Evolutionary conservation across 1,284 basidiomycete genomes (phyloP).

Genomic region (Cutaneotrichosporon sp.): DNA sequence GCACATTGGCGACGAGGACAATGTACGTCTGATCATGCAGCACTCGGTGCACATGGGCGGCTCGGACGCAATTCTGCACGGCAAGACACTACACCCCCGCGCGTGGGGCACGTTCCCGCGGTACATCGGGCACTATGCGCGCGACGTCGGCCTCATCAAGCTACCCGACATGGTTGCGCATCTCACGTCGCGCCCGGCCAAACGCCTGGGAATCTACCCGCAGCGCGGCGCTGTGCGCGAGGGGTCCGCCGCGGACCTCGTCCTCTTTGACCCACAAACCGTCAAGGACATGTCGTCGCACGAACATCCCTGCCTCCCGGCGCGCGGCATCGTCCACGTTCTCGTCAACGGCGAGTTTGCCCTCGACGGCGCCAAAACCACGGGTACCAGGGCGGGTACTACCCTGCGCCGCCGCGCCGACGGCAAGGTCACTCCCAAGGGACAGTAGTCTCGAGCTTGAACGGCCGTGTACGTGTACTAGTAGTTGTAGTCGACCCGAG

Average conservation of each 20-base stretch:
- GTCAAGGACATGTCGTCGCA: conserved; percentile 36
- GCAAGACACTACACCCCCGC: conserved; percentile 31
- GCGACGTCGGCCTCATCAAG: conserved; percentile 25
- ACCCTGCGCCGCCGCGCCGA: conserved; percentile 48
- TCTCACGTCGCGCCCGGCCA: conserved; percentile 43
- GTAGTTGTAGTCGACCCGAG: too few relatives aligned
- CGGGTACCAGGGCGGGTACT: conserved; percentile 30
- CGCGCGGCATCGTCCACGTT: conserved; percentile 35
- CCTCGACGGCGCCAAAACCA: conserved; percentile 32
- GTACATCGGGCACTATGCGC: conserved; percentile 39
- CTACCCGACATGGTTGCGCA: conserved; percentile 40
- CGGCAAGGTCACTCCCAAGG: conserved; percentile 31
- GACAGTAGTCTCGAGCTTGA: neutral
- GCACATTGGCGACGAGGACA: conserved; percentile 46
- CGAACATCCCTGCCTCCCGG: conserved; percentile 26
- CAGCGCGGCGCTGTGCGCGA: conserved; percentile 31
- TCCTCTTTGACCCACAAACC: conserved; percentile 37
- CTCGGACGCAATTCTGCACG: conserved; percentile 42
- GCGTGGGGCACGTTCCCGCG: conserved; percentile 42
- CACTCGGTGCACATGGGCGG: conserved; percentile 39
- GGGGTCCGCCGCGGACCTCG: conserved; percentile 41
- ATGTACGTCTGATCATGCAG: conserved; percentile 40
- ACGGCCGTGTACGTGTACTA: too few relatives aligned
- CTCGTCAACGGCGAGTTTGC: conserved; percentile 41
- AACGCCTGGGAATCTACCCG: conserved; percentile 38